Conservation (phyloP, 2,329 filamentous ascomycete species). For the Podosphaera xanthii region DNA sequence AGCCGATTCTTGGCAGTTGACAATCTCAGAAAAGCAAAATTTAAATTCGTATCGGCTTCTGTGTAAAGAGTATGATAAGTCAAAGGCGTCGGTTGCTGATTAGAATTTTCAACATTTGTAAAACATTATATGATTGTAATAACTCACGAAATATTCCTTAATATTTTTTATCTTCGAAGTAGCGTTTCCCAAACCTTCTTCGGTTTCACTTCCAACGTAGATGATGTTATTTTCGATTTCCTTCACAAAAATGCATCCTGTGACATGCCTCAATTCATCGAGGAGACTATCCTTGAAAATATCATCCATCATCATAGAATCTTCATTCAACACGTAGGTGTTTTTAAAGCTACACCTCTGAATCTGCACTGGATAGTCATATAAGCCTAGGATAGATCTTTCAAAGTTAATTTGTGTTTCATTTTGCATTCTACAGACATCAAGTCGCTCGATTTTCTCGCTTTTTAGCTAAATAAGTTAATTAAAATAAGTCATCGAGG, state of each 20-base stretch:
- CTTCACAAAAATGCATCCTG: not conserved
- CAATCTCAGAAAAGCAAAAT: conserved; percentile 7
- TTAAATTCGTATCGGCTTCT: conserved; percentile 7
- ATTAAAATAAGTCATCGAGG: not conserved
- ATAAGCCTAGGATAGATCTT: too few relatives aligned
- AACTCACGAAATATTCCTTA: not conserved
- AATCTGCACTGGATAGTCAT: not conserved
- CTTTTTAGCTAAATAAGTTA: conserved; percentile 1
- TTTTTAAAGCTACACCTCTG: not conserved
- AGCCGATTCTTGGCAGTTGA: conserved; percentile 7
- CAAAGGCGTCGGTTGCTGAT: not conserved
- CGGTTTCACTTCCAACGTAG: not conserved
- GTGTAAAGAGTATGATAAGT: conserved; percentile 10
- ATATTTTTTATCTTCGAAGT: not conserved
- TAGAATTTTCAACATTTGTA: not conserved
- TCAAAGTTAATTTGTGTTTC: not conserved
- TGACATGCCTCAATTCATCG: not conserved
- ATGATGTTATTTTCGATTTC: not conserved
- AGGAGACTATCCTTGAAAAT: not conserved
- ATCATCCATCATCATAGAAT: not conserved
- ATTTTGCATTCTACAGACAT: not conserved
- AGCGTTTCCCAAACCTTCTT: not conserved
- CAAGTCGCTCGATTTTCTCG: conserved; percentile 1
- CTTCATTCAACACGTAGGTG: not conserved
- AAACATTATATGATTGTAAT: not conserved